Percentiles rank a stretch among this genome's conserved stretches.
These are phyloP conservation scores for Cryptosporidium bovis DNA, from an alignment of 169 alveolate species.

Conservation along the genomic window DNA sequence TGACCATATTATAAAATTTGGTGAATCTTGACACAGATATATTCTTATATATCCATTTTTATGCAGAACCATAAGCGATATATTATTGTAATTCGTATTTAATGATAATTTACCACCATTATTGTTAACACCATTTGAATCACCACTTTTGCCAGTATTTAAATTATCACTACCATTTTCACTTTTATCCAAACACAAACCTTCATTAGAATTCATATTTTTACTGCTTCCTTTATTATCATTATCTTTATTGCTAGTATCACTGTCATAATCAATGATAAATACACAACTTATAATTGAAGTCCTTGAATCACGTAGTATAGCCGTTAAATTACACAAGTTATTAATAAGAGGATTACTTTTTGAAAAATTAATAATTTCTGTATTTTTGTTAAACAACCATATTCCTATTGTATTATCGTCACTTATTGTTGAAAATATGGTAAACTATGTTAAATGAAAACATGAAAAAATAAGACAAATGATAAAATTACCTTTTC, in stretches of 20 bases:
- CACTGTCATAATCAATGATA: slow-evolving; percentile 22
- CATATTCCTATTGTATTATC: slow-evolving; percentile 73
- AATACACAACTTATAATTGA: slow-evolving; percentile 20
- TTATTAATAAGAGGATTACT: background rate
- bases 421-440: slow-evolving; percentile 65
- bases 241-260: background rate
- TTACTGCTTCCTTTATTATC: background rate
- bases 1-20: slow-evolving; percentile 54
- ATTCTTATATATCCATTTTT: slow-evolving; percentile 42
- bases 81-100: slow-evolving; percentile 2
- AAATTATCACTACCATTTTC: background rate
- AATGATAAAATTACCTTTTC: slow-evolving; percentile 45
- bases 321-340: slow-evolving; percentile 55
- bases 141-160: too few species aligned
- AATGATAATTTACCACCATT: slow-evolving; percentile 3
- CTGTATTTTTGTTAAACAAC: slow-evolving; percentile 45
- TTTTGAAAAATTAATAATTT: background rate
- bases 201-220: background rate
- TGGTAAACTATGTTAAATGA: slow-evolving; percentile 18
- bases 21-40: slow-evolving; percentile 62
- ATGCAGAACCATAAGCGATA: slow-evolving; percentile 29
- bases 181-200: background rate
- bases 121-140: too few species aligned
- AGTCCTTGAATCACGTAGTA: slow-evolving; percentile 50
- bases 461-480: too few species aligned